phyloP scores from a whole-genome alignment of 352 stramenopile species.

The Phytopythium chamaehyphon region DNA sequence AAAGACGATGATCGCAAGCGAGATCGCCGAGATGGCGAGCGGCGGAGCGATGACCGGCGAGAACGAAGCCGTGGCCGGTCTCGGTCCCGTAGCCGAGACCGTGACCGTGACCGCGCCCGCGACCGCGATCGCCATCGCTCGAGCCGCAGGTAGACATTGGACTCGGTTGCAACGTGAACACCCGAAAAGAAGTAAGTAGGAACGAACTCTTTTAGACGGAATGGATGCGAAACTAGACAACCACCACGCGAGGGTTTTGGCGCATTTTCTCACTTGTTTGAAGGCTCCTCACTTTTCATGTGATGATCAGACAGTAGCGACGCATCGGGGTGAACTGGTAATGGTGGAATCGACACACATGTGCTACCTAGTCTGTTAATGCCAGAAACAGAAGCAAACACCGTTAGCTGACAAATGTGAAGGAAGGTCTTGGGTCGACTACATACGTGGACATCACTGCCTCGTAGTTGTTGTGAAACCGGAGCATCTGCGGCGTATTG shows the following conservation, averaged over 20 bases:
- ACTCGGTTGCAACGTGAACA: too few species aligned
- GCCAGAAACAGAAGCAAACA: constrained; percentile 2
- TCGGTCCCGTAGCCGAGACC: constrained; percentile 1
- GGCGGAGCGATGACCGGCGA: neutral
- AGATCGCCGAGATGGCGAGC: constrained; percentile 1
- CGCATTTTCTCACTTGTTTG: neutral
- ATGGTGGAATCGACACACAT: constrained; percentile 56
- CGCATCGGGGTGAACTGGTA: constrained; percentile 64
- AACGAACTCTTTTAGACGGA: neutral
- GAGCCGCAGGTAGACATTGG: constrained; percentile 2
- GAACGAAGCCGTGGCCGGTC: neutral
- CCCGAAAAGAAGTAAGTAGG: neutral
- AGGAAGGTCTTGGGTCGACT: neutral
- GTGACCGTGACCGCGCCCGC: constrained; percentile 13
- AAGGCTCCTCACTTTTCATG: constrained; percentile 9
- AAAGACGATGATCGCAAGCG: constrained; percentile 21
- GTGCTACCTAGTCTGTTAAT: constrained; percentile 43
- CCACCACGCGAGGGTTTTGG: too few species aligned
- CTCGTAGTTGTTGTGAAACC: constrained; percentile 68
- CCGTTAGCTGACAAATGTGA: neutral
- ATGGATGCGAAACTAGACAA: too few species aligned
- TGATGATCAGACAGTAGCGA: constrained; percentile 45
- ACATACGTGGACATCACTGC: constrained; percentile 59
- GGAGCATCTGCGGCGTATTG: constrained; percentile 52
- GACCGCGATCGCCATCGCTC: constrained; percentile 27